These are phyloP conservation scores for Dothistroma pini DNA, from an alignment of 2,329 filamentous ascomycete species.

Conservation along the genomic window DNA sequence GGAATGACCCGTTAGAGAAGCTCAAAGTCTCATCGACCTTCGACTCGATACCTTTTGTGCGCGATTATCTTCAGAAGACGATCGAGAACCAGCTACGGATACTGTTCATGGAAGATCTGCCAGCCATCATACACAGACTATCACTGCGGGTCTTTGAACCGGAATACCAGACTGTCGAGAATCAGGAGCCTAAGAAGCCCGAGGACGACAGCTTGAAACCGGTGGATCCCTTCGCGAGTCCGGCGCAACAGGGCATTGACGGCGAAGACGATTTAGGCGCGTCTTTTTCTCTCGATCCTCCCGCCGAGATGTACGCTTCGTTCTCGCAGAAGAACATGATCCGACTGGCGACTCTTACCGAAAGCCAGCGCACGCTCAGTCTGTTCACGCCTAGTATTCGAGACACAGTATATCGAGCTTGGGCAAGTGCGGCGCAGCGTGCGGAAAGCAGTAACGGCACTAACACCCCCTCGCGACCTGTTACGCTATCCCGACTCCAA, in stretches of 20 bases:
- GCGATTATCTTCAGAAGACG: slow-evolving; percentile 92
- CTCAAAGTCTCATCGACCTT: slow-evolving; percentile 99
- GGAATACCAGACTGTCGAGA: slow-evolving; percentile 69
- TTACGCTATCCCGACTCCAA: slow-evolving; percentile 46
- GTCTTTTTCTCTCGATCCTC: slow-evolving; percentile 72
- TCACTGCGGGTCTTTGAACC: slow-evolving; percentile 87
- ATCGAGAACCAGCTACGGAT: slow-evolving; percentile 92
- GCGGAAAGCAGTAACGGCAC: slow-evolving; percentile 50
- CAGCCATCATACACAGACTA: slow-evolving; percentile 90
- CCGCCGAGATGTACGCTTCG: slow-evolving; percentile 76
- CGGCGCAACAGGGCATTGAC: slow-evolving; percentile 65
- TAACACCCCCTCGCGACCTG: slow-evolving; percentile 41
- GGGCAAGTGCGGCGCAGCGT: slow-evolving; percentile 74
- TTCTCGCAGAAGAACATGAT: slow-evolving; percentile 95
- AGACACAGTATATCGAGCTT: slow-evolving; percentile 88
- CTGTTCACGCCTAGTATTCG: slow-evolving; percentile 87
- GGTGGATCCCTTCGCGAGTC: slow-evolving; percentile 38
- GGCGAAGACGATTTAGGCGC: slow-evolving; percentile 65
- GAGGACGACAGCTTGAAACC: slow-evolving; percentile 29
- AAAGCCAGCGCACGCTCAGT: slow-evolving; percentile 86
- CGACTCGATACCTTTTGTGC: slow-evolving; percentile 96
- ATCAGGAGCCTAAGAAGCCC: slow-evolving; percentile 49
- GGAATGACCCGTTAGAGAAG: slow-evolving; percentile 96
- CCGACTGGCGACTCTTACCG: slow-evolving; percentile 73
- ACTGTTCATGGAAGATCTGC: slow-evolving; percentile 96